Percentiles rank a stretch among this genome's conserved stretches.
phyloP scores from a whole-genome alignment of 2,329 filamentous ascomycete genomes.

The Verticillium tricorpus region DNA sequence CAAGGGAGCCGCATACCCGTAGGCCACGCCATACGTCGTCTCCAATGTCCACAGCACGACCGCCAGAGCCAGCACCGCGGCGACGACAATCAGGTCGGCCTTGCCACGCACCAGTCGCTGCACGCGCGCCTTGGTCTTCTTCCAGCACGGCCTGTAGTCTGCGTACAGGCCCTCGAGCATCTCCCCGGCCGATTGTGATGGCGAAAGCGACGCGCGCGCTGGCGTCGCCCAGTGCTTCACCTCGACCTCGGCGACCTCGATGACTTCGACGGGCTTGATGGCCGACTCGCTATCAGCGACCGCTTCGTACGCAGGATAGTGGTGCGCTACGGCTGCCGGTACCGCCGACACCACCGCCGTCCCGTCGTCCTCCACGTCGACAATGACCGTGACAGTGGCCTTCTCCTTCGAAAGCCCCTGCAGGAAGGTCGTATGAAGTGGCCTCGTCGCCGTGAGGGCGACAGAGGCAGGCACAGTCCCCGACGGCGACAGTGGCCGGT shows the following conservation, averaged over 20 bases:
- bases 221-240: background rate
- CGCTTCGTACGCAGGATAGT: background rate
- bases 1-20: background rate
- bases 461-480: slow-evolving; percentile 6
- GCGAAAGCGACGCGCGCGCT: background rate
- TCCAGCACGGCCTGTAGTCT: slow-evolving; percentile 2
- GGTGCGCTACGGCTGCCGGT: background rate
- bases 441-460: slow-evolving; percentile 6
- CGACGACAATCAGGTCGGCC: background rate
- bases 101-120: slow-evolving; percentile 1
- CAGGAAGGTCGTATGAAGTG: slow-evolving; percentile 12
- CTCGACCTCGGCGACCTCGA: background rate
- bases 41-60: background rate
- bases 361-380: slow-evolving; percentile 10
- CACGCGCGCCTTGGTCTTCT: background rate
- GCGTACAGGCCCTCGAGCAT: slow-evolving; percentile 1
- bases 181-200: background rate
- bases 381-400: slow-evolving; percentile 4
- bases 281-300: background rate
- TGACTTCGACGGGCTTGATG: slow-evolving; percentile 4
- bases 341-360: slow-evolving; percentile 1
- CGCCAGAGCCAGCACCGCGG: background rate
- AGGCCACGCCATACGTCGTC: background rate
- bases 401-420: slow-evolving; percentile 6
- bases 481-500: slow-evolving; percentile 8